These are phyloP conservation scores for Stephanodiscus minutulus DNA, from an alignment of 108 stramenopile species.

Conservation along the genomic window DNA sequence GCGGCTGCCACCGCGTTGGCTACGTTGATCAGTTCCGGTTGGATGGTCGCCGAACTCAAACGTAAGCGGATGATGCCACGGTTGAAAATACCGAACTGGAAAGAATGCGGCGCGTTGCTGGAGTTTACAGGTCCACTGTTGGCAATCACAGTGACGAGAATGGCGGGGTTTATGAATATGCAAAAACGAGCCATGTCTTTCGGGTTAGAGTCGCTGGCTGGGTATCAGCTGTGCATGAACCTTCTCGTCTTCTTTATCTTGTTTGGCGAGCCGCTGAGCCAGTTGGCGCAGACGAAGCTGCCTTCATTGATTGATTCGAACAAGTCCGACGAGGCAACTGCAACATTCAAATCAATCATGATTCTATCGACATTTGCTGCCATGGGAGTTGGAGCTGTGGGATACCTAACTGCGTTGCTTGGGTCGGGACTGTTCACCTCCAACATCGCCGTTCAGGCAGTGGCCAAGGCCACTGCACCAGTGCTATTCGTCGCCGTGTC, in stretches of 20 bases:
- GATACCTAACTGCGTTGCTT: slow-evolving; percentile 48
- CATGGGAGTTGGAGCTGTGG: slow-evolving; percentile 57
- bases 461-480: slow-evolving; percentile 65
- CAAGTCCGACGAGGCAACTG: slow-evolving; percentile 46
- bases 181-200: slow-evolving; percentile 70
- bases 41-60: slow-evolving; percentile 64
- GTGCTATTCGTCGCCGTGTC: slow-evolving; percentile 66
- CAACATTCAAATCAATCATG: slow-evolving; percentile 69
- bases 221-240: slow-evolving; percentile 77
- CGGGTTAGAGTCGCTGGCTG: slow-evolving; percentile 62
- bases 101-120: slow-evolving; percentile 56
- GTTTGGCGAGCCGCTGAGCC: slow-evolving; percentile 81
- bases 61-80: slow-evolving; percentile 58
- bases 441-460: slow-evolving; percentile 58
- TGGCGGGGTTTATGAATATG: slow-evolving; percentile 75
- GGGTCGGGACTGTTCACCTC: slow-evolving; percentile 68
- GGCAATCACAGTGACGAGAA: slow-evolving; percentile 72
- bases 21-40: slow-evolving; percentile 63
- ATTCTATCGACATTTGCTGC: slow-evolving; percentile 53
- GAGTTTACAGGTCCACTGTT: slow-evolving; percentile 77
- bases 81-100: slow-evolving; percentile 56
- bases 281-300: slow-evolving; percentile 73
- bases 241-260: slow-evolving; percentile 75
- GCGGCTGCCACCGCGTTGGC: slow-evolving; percentile 80
- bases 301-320: slow-evolving; percentile 64